Evolutionary conservation across 2,329 filamentous ascomycete species (phyloP).

Genomic region (Xylaria sp.): DNA sequence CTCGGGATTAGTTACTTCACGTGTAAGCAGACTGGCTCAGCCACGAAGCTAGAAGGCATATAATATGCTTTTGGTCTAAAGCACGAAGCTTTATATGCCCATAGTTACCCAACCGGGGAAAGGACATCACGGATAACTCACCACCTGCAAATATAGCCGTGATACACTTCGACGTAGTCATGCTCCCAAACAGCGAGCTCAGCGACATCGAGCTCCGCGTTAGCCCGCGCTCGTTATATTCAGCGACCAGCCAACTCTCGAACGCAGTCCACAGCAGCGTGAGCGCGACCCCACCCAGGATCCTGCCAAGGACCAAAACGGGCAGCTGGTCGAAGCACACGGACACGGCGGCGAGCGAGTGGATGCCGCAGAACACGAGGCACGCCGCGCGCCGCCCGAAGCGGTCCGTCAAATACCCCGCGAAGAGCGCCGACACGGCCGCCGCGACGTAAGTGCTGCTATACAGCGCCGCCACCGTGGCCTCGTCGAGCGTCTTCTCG

Average conservation of each 20-base stretch:
- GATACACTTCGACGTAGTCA: constrained; percentile 58
- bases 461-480: constrained; percentile 48
- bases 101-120: not conserved
- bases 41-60: not conserved
- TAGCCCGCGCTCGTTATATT: constrained; percentile 55
- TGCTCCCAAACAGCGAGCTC: constrained; percentile 55
- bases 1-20: not conserved
- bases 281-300: constrained; percentile 60
- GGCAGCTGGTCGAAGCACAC: constrained; percentile 47
- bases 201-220: constrained; percentile 48
- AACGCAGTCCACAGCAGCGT: constrained; percentile 64
- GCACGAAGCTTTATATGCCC: not conserved
- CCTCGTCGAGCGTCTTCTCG: constrained; percentile 39
- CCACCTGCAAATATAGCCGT: constrained; percentile 56
- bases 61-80: not conserved
- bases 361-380: constrained; percentile 59
- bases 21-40: not conserved
- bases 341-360: constrained; percentile 56
- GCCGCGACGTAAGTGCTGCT: constrained; percentile 52
- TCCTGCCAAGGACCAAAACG: constrained; percentile 57
- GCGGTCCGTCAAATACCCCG: constrained; percentile 55
- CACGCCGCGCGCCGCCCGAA: constrained; percentile 59
- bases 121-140: not conserved
- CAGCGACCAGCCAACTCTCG: constrained; percentile 66
- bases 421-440: constrained; percentile 51